Evolutionary conservation across 116 monocot species (phyloP), one percentile per base, ranked within the genome.

Genomic region (Thalassia testudinum): DNA sequence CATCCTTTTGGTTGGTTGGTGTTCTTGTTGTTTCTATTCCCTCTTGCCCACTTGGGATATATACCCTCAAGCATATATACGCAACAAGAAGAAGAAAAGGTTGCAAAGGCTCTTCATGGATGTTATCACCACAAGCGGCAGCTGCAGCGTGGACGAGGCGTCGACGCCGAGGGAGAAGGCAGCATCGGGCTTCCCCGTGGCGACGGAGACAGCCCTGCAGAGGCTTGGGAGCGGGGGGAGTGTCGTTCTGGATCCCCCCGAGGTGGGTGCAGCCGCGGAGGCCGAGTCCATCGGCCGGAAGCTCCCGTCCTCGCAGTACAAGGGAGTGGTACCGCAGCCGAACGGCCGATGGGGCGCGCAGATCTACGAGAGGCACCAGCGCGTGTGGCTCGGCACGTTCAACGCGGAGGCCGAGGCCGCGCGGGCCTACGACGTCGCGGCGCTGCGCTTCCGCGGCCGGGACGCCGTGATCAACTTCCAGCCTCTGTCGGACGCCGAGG

Each of bases 301-400:
- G 69, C 74, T 89, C 12, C 80, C 83, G 0, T 89, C 89, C 17
- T 89, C 83, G 7, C 63, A 60, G 12, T 83, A 74, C 76, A 89
- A 83, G 58, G 89, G 89, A 3, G 89, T 89, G 6, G 83, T 83
- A 18, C 80, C 77, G 22, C 89, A 89, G 74, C 83, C 82, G 29
- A 89, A 82, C 76, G 87, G 82, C 21, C 61, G 81, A 12, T 88
- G 87, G 87, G 87, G 87, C 10, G 82, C 87, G 12, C 87, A 88
- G 79, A 88, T 88, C 66, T 88, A 88, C 78, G 82, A 82, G 73
- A 70, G 70, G 61, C 82, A 88, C 83, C 73, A 73, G 54, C 78
- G 88, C 17, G 83, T 89, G 2, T 89, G 89, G 89, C 83, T 89
- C 18, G 89, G 89, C 29, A 89, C 89, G 58, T 89, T 89, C 77